phyloP scores from a whole-genome alignment of 148 eudicot species.

The Vaccinium corymbosum region DNA sequence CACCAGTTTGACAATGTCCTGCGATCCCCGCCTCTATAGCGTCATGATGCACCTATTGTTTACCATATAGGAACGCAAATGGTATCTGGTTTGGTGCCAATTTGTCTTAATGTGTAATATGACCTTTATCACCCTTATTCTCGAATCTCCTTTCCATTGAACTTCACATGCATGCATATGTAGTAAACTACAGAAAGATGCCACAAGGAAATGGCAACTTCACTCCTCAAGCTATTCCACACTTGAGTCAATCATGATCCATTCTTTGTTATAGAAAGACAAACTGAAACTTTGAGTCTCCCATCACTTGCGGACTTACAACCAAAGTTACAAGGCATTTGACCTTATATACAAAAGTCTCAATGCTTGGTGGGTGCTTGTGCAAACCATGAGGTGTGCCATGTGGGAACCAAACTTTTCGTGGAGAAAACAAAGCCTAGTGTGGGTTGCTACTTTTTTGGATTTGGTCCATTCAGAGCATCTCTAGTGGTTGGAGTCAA shows the following conservation, averaged over 20 bases:
- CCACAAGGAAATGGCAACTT: background rate
- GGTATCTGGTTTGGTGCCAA: background rate
- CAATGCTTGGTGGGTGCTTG: background rate
- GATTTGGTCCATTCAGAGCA: background rate
- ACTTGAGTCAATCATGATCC: background rate
- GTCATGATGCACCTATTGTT: background rate
- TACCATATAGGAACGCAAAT: background rate
- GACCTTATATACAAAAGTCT: background rate
- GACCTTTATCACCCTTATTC: background rate
- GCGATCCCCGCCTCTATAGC: background rate
- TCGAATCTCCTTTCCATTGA: background rate
- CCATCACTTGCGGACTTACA: background rate
- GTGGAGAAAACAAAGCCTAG: background rate
- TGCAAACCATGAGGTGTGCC: background rate
- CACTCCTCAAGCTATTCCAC: background rate
- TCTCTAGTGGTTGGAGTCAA: too few relatives aligned
- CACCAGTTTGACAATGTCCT: background rate
- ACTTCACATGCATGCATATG: background rate
- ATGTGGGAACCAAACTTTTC: background rate
- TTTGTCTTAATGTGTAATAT: background rate
- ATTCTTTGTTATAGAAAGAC: background rate
- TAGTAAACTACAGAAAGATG: background rate
- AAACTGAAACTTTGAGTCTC: background rate
- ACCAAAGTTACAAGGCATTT: background rate
- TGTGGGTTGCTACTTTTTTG: background rate